Percentiles rank a stretch among this genome's conserved stretches.
Conservation (phyloP, 306 rosid species). For the Coriaria nepalensis region DNA sequence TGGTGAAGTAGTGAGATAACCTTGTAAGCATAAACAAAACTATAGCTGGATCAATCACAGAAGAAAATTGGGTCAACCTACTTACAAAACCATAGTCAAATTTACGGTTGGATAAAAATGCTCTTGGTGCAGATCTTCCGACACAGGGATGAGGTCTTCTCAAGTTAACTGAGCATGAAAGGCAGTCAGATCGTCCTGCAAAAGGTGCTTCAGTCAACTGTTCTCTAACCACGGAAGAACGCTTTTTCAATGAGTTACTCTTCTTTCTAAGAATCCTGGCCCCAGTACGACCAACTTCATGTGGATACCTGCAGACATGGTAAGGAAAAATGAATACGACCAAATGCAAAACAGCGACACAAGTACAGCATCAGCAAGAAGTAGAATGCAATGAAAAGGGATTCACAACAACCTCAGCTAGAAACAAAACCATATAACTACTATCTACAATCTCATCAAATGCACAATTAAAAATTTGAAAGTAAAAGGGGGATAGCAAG, state of each 20-base stretch:
- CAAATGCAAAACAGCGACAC: background rate
- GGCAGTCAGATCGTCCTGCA: constrained; percentile 19
- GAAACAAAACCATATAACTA: no score
- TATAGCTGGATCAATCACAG: background rate
- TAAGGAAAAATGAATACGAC: background rate
- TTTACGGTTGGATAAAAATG: constrained; percentile 32
- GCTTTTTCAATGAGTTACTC: constrained; percentile 27
- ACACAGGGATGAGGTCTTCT: constrained; percentile 20
- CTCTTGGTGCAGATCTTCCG: constrained; percentile 27
- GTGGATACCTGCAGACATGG: constrained; percentile 22
- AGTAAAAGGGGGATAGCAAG: no score
- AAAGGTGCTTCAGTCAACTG: constrained; percentile 18
- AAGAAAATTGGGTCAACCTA: constrained; percentile 7
- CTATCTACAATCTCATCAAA: no score
- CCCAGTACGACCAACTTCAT: constrained; percentile 24
- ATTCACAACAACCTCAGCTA: no score
- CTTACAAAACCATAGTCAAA: constrained; percentile 35
- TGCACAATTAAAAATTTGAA: no score
- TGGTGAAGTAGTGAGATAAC: no score
- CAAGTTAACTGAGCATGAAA: constrained; percentile 40
- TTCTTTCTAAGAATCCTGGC: constrained; percentile 28
- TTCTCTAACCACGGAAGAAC: constrained; percentile 25
- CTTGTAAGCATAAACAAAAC: no score
- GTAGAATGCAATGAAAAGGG: background rate
- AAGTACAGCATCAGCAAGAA: background rate